These are phyloP conservation scores for Aspergillus sp. DNA, from an alignment of 2,329 filamentous ascomycete species.

Conservation along the genomic window DNA sequence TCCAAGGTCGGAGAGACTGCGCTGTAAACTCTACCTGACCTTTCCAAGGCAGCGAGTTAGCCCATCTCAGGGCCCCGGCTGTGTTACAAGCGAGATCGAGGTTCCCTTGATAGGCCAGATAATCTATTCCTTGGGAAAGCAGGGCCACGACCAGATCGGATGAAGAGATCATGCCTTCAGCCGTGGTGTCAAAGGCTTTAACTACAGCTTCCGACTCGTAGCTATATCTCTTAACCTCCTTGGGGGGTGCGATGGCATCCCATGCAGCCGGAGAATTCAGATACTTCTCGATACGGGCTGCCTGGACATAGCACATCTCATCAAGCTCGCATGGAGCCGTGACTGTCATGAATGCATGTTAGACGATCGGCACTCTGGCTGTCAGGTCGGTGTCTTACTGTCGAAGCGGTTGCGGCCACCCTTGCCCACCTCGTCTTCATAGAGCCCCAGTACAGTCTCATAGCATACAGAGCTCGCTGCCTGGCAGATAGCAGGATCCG, in stretches of 20 bases:
- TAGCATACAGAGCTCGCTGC: conserved; percentile 16
- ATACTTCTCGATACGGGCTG: conserved; percentile 16
- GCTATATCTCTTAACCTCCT: conserved; percentile 12
- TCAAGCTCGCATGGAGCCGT: conserved; percentile 19
- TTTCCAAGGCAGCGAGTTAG: conserved; percentile 21
- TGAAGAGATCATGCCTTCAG: conserved; percentile 13
- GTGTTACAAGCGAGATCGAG: conserved; percentile 27
- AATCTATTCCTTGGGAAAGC: conserved; percentile 16
- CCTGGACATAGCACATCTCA: conserved; percentile 19
- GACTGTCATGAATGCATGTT: conserved; percentile 10
- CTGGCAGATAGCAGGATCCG: conserved; percentile 18
- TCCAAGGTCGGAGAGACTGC: conserved; percentile 16
- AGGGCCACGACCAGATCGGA: conserved; percentile 2
- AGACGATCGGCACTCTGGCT: not conserved
- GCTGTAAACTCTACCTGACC: conserved; percentile 22
- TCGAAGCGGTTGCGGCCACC: conserved; percentile 24
- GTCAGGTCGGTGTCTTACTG: conserved; percentile 11
- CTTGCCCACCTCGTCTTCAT: conserved; percentile 17
- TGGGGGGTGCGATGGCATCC: conserved; percentile 15
- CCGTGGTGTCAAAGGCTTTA: conserved; percentile 11
- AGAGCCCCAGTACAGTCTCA: conserved; percentile 11
- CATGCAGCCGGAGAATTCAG: conserved; percentile 17
- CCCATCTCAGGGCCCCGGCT: conserved; percentile 23
- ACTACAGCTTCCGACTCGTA: conserved; percentile 8
- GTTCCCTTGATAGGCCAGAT: conserved; percentile 24